Base-by-base conservation (phyloP, 1,284 basidiomycete genomes). In the Singerocomus inundabilis region DNA sequence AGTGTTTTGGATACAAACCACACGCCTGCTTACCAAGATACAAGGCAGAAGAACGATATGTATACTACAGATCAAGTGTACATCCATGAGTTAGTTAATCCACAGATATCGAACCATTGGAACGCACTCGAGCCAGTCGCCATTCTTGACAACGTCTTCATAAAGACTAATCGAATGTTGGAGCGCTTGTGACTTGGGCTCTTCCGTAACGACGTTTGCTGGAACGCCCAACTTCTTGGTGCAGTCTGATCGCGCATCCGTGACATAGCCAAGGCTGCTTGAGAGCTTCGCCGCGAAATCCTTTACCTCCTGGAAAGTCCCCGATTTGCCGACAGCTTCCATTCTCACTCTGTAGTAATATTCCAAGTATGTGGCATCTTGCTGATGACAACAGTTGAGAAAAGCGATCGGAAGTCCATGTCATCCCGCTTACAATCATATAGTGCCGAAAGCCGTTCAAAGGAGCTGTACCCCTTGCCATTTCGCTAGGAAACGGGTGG, bases 21-120 rank as follows among this genome's bases (percentile, higher is more conserved):
- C 10, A 9, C 3, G 10, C 6, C 10, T 6, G 30, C 51, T 36
- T 8, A 55, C 53, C 35, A 55, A 10, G 16, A 55, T 53, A 9
- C 53, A 56, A 12, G 53, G 53, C 16, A 53, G 16, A 28, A 55
- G 41, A 26, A 46, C 26, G 16, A 57, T 49, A n/a, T 57, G 55
- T 11, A 53, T 24, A 24, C 53, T 55, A 18, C 1, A 9, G 10
- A 44, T n/a, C 30, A 9, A 0, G 18, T 13, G 15, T 11, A 5
- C 11, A 46, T 15, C 2, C 28, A 5, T 12, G 2, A 5, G 6
- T 54, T 21, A 49, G 11, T 24, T 8, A 33, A 13, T 5, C 5
- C 11, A 3, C 7, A 26, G 13, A 15, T 1, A 24, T 28, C 13
- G 16, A 38, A 53, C 8, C 21, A 31, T 6, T n/a, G 6, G 13